phyloP scores from a whole-genome alignment of 2,329 filamentous ascomycete species.

The Pseudogymnoascus sp. region DNA sequence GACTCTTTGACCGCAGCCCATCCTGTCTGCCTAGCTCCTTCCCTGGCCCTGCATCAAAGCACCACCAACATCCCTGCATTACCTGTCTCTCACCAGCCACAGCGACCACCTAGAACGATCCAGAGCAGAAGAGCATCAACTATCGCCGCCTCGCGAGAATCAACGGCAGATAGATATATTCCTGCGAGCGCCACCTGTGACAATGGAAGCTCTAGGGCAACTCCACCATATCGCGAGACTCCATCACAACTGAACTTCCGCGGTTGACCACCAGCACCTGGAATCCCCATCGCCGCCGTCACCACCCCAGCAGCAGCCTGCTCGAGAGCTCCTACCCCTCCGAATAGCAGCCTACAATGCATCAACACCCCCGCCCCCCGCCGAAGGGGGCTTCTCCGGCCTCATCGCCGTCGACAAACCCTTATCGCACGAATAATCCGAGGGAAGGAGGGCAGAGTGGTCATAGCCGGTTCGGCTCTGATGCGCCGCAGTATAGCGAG shows the following conservation, averaged over 20 bases:
- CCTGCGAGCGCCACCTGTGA: neutral
- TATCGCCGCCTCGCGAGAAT: neutral
- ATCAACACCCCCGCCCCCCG: slow-evolving; percentile 76
- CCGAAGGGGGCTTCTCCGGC: slow-evolving; percentile 66
- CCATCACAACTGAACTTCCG: neutral
- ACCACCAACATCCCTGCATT: neutral
- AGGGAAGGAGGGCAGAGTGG: slow-evolving; percentile 52
- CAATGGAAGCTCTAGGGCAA: slow-evolving; percentile 9
- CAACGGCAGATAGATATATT: neutral
- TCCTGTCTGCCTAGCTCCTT: slow-evolving; percentile 9
- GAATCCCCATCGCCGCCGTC: neutral
- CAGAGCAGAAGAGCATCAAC: neutral
- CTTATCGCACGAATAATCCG: slow-evolving; percentile 62
- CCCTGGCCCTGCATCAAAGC: neutral
- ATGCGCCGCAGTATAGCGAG: slow-evolving; percentile 41
- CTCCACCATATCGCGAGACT: slow-evolving; percentile 3
- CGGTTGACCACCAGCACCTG: neutral
- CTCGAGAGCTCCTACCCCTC: neutral
- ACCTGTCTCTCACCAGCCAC: slow-evolving; percentile 4
- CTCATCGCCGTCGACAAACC: slow-evolving; percentile 62
- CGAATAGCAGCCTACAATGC: slow-evolving; percentile 48
- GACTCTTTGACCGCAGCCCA: slow-evolving; percentile 2
- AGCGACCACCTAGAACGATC: slow-evolving; percentile 3
- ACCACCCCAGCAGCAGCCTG: neutral
- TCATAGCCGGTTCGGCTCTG: slow-evolving; percentile 33